Conservation (phyloP, 768 basidiomycete species). For the Phylloporus sp. region DNA sequence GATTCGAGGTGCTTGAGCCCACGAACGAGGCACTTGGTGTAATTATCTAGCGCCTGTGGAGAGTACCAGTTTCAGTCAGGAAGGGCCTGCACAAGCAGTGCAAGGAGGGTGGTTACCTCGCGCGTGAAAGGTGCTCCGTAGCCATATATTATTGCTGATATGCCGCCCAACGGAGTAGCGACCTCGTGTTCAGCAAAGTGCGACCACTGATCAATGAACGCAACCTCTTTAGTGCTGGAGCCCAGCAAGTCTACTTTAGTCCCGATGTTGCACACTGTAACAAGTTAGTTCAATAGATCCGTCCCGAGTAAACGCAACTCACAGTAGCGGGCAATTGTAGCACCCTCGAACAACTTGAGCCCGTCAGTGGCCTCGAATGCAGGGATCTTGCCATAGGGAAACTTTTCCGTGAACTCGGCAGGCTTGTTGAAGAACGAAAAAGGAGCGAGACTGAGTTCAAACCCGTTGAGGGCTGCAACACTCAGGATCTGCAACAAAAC, state of each 20-base stretch:
- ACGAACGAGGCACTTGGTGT: neutral
- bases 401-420: conserved; percentile 7
- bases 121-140: neutral
- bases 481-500: conserved; percentile 3
- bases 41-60: neutral
- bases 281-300: neutral
- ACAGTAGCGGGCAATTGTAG: conserved; percentile 10
- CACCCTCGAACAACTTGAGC: conserved; percentile 8
- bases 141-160: neutral
- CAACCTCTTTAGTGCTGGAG: conserved; percentile 1
- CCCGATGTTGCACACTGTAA: conserved; percentile 1
- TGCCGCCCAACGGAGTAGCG: neutral
- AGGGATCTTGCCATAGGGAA: conserved; percentile 12
- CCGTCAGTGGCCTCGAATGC: conserved; percentile 7
- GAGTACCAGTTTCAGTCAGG: neutral
- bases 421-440: conserved; percentile 6
- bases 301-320: neutral
- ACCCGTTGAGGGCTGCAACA: conserved; percentile 4
- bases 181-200: conserved; percentile 14
- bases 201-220: conserved; percentile 12
- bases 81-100: no score
- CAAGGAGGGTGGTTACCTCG: neutral
- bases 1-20: conserved; percentile 8
- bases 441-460: conserved; percentile 4
- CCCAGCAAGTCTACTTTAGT: conserved; percentile 1